A percentile compares a stretch with the other conserved stretches of the same genome.
phyloP scores from a whole-genome alignment of 208 protist genomes.

The Leishmania gerbilli region DNA sequence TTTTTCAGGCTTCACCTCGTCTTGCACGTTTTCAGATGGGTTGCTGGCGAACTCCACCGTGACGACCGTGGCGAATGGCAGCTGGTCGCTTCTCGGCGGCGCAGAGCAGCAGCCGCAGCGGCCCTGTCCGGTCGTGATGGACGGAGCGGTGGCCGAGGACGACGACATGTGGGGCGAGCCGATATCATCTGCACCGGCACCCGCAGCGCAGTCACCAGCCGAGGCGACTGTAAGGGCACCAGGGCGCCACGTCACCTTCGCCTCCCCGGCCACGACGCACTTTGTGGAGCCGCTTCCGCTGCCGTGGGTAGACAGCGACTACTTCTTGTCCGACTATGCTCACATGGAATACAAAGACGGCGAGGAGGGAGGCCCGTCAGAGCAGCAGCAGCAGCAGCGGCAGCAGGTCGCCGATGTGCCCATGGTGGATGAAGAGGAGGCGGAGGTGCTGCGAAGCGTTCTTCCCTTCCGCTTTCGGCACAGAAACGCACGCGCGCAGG shows the following conservation, averaged over 20 bases:
- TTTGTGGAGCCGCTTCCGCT: constrained; percentile 23
- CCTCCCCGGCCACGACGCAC: not conserved
- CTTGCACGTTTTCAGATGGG: not conserved
- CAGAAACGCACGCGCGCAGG: not conserved
- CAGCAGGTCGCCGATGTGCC: not conserved
- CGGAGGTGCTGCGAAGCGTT: constrained; percentile 12
- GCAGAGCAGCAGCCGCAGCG: constrained; percentile 9
- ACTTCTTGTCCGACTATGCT: constrained; percentile 26
- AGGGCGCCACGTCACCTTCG: constrained; percentile 15
- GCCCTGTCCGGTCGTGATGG: not conserved
- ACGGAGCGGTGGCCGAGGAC: constrained; percentile 1
- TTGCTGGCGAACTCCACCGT: not conserved
- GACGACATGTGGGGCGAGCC: constrained; percentile 16
- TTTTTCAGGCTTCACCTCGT: not conserved
- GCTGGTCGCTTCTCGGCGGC: not conserved
- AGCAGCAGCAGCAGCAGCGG: not conserved
- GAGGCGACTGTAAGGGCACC: not conserved
- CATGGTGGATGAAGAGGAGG: constrained; percentile 7
- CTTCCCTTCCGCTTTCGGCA: constrained; percentile 28
- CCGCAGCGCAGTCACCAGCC: not conserved
- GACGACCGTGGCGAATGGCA: not conserved
- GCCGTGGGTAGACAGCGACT: constrained; percentile 21
- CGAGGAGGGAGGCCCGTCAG: not conserved
- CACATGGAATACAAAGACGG: constrained; percentile 28
- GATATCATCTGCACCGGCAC: constrained; percentile 4